Evolutionary conservation across 148 eudicot genomes (phyloP).

Genomic region (Vaccinium macrocarpon): DNA sequence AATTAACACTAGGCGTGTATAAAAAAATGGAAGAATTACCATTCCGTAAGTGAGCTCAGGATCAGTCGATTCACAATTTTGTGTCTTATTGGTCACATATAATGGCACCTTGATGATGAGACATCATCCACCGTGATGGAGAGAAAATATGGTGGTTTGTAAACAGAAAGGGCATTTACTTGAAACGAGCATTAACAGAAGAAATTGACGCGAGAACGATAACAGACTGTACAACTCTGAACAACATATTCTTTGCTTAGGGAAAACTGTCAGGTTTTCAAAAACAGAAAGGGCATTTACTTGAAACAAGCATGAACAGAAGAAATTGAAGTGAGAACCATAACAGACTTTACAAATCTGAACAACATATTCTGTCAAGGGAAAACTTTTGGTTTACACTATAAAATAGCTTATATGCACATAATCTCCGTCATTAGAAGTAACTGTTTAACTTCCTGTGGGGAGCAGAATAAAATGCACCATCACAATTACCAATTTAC

Average conservation of each 20-base stretch:
- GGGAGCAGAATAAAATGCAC: not conserved
- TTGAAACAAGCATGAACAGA: not conserved
- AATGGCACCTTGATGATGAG: not conserved
- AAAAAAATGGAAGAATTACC: not conserved
- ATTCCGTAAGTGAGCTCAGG: no score
- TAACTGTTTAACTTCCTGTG: not conserved
- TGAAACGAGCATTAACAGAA: not conserved
- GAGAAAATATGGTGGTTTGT: not conserved
- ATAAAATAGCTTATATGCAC: not conserved
- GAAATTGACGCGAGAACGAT: not conserved
- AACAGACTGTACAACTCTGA: no score
- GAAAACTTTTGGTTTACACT: not conserved
- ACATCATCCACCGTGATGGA: not conserved
- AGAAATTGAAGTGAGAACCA: conserved; percentile 1
- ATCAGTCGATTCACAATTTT: not conserved
- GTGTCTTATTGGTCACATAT: not conserved
- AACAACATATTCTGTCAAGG: not conserved
- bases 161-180: not conserved
- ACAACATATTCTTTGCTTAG: no score
- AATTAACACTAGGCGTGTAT: not conserved
- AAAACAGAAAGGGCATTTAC: not conserved
- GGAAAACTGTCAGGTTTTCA: no score
- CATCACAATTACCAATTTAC: not conserved
- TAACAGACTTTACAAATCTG: not conserved
- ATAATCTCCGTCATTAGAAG: not conserved